A percentile compares a stretch with the other conserved stretches of the same genome.
Evolutionary conservation across 768 basidiomycete species (phyloP).

Genomic region (Psilocybe tampanensis): DNA sequence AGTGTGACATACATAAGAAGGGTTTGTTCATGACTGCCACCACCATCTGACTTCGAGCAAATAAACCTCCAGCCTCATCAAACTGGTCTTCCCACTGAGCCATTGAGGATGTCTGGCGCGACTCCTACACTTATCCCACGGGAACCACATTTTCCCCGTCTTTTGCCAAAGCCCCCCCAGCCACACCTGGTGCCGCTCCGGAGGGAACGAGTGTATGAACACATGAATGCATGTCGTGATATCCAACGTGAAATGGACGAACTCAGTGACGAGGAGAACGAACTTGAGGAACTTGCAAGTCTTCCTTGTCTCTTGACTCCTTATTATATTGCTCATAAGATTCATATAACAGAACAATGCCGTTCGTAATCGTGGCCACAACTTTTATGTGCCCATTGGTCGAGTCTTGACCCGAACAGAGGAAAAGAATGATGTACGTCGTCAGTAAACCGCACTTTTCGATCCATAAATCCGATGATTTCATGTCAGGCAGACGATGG

Average conservation of each 20-base stretch:
- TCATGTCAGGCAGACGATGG: constrained; percentile 44
- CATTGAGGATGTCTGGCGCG: constrained; percentile 42
- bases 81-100: too few relatives aligned
- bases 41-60: background rate
- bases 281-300: constrained; percentile 75
- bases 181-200: constrained; percentile 66
- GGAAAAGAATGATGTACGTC: constrained; percentile 79
- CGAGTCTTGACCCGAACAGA: constrained; percentile 73
- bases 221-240: constrained; percentile 66
- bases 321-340: constrained; percentile 8
- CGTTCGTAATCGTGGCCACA: constrained; percentile 68
- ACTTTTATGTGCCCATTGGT: constrained; percentile 74
- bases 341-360: constrained; percentile 46
- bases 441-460: constrained; percentile 18
- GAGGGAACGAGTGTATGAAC: constrained; percentile 51
- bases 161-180: constrained; percentile 68
- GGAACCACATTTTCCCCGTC: constrained; percentile 59
- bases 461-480: constrained; percentile 1
- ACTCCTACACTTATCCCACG: constrained; percentile 78
- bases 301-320: background rate
- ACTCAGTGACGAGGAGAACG: constrained; percentile 81
- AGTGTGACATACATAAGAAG: too few relatives aligned
- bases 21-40: background rate
- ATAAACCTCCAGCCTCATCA: background rate
- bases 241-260: constrained; percentile 80